Conservation (phyloP, 768 basidiomycete species). For the Agrocybe pediades region DNA sequence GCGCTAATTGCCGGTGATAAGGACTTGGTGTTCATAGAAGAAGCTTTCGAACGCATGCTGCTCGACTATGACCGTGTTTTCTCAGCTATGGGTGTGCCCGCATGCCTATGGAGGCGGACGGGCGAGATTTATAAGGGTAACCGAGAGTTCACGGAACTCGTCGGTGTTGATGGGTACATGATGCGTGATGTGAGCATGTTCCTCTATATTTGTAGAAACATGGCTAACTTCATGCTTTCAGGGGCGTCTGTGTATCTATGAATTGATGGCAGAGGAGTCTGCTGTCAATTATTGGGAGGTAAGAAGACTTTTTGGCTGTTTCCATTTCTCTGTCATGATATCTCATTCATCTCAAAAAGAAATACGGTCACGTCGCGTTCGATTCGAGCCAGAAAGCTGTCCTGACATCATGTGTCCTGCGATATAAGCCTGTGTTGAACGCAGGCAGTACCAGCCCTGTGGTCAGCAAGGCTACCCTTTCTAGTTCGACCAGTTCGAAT, state of each 20-base stretch:
- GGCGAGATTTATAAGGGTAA: constrained; percentile 99
- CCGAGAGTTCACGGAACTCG: constrained; percentile 89
- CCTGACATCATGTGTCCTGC: constrained; percentile 86
- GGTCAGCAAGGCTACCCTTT: constrained; percentile 20
- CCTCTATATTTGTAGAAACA: neutral
- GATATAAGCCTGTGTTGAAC: constrained; percentile 71
- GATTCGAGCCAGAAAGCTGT: constrained; percentile 93
- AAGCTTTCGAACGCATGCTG: constrained; percentile 93
- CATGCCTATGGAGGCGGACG: constrained; percentile 94
- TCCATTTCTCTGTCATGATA: neutral
- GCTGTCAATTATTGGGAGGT: constrained; percentile 99
- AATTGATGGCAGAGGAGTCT: constrained; percentile 96
- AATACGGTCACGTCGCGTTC: constrained; percentile 94
- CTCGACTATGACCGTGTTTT: constrained; percentile 95
- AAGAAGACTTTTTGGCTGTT: constrained; percentile 2
- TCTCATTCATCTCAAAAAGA: constrained; percentile 43
- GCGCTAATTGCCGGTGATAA: constrained; percentile 24
- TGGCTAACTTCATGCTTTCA: constrained; percentile 26
- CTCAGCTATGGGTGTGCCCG: constrained; percentile 95
- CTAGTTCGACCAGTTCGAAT: constrained; percentile 14
- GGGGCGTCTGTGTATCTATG: constrained; percentile 94
- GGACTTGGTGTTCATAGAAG: constrained; percentile 98
- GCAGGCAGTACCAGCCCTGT: constrained; percentile 32
- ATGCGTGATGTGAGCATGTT: constrained; percentile 73
- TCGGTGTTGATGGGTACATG: constrained; percentile 85